phyloP scores from a whole-genome alignment of 140 eudicot genomes.

The Anethum foeniculum region DNA sequence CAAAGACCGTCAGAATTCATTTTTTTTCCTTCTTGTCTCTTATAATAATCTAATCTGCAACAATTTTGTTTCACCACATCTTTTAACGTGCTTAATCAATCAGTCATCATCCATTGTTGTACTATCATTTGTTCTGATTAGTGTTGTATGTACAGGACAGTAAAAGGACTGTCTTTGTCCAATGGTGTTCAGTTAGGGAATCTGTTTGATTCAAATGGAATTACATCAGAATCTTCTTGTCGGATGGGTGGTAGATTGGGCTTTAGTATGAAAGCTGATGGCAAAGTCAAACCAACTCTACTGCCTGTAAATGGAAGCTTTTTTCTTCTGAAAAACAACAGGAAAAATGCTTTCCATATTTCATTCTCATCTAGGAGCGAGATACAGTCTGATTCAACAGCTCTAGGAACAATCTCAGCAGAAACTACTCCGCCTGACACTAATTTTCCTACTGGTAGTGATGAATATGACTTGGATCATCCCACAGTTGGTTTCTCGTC shows the following conservation, averaged over 20 bases:
- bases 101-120: background rate
- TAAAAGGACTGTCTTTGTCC: constrained; percentile 31
- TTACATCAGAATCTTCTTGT: constrained; percentile 24
- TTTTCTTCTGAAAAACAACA: constrained; percentile 22
- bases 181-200: constrained; percentile 33
- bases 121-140: background rate
- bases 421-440: constrained; percentile 46
- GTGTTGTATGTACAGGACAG: constrained; percentile 25
- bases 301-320: constrained; percentile 36
- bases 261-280: constrained; percentile 19
- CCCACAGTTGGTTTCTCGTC: constrained; percentile 74
- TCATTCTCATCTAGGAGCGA: constrained; percentile 40
- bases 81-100: background rate
- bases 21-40: background rate
- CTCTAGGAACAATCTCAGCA: constrained; percentile 58
- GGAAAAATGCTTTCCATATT: constrained; percentile 24
- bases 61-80: background rate
- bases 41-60: background rate
- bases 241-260: constrained; percentile 18
- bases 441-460: constrained; percentile 32
- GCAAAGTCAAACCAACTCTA: constrained; percentile 29
- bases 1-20: background rate
- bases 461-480: constrained; percentile 59
- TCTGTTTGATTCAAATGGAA: constrained; percentile 24
- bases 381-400: constrained; percentile 51